These are phyloP conservation scores for Hypoxylon rickii DNA, from an alignment of 495 filamentous ascomycete species.

Conservation along the genomic window DNA sequence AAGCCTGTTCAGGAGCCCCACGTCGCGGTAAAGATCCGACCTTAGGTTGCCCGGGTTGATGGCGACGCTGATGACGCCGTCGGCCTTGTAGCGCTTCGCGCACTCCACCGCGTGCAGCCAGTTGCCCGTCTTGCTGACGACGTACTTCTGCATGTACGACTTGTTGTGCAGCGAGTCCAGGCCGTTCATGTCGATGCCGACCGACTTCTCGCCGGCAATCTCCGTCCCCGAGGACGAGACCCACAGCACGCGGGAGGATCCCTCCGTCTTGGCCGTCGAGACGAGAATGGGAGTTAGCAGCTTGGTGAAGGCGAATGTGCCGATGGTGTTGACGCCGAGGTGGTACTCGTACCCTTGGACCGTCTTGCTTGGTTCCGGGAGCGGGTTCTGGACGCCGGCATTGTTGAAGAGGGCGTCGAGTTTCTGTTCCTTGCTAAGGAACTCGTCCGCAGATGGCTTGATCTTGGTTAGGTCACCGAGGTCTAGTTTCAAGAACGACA, in stretches of 20 bases:
- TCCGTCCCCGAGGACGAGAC: constrained; percentile 37
- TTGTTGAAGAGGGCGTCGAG: constrained; percentile 49
- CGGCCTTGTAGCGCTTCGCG: constrained; percentile 19
- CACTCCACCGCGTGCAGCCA: constrained; percentile 32
- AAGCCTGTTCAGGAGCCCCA: constrained; percentile 13
- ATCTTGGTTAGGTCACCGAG: constrained; percentile 42
- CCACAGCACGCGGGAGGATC: constrained; percentile 38
- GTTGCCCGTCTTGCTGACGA: constrained; percentile 32
- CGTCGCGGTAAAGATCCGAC: constrained; percentile 27
- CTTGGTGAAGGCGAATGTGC: constrained; percentile 45
- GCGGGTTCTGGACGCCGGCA: constrained; percentile 37
- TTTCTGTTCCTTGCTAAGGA: constrained; percentile 38
- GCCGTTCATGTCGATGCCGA: constrained; percentile 34
- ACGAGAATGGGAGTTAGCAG: constrained; percentile 43
- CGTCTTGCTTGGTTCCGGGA: constrained; percentile 20
- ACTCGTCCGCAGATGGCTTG: constrained; percentile 36
- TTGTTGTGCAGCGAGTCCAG: constrained; percentile 33
- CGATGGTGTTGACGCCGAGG: constrained; percentile 44
- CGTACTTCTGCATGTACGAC: constrained; percentile 13
- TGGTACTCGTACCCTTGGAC: constrained; percentile 43
- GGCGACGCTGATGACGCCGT: constrained; percentile 32
- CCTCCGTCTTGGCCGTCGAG: constrained; percentile 33
- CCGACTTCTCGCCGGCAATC: constrained; percentile 34
- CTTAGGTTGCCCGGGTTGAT: constrained; percentile 35
- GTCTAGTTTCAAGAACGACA: constrained; percentile 41